phyloP scores from a whole-genome alignment of 176 grass and related monocot genomes.

The Cymbopogon citratus region DNA sequence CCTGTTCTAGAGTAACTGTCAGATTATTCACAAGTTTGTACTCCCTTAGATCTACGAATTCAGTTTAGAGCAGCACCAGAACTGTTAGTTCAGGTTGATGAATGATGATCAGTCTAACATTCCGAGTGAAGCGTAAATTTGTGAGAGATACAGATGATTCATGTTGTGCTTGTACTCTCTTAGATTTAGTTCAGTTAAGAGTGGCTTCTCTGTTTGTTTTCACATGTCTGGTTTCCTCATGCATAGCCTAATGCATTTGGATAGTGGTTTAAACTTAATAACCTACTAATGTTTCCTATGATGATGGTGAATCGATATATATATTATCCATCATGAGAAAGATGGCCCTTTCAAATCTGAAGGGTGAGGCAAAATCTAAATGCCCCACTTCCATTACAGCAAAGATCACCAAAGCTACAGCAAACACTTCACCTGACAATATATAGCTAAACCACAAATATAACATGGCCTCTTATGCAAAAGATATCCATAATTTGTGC shows the following conservation, averaged over 20 bases:
- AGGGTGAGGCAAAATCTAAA: neutral
- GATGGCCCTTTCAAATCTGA: neutral
- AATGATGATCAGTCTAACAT: neutral
- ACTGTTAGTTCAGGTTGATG: neutral
- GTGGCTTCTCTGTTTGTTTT: neutral
- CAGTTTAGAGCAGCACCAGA: neutral
- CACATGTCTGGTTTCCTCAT: neutral
- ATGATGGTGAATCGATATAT: neutral
- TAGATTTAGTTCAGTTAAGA: no score
- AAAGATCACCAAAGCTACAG: neutral
- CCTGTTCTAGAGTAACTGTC: neutral
- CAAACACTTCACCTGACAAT: neutral
- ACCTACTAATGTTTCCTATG: neutral
- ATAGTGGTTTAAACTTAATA: neutral
- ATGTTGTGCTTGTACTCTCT: neutral
- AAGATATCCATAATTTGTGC: neutral
- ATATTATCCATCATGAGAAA: neutral
- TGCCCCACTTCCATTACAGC: neutral
- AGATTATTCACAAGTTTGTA: no score
- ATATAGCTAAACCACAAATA: neutral
- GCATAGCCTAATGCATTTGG: neutral
- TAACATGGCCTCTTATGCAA: neutral
- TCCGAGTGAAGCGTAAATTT: neutral
- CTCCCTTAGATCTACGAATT: neutral
- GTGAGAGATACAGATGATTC: neutral